Percentiles rank a stretch among this genome's conserved stretches.
These are phyloP conservation scores for Thraustochytrium striatum DNA, from an alignment of 352 stramenopile species.

Conservation along the genomic window DNA sequence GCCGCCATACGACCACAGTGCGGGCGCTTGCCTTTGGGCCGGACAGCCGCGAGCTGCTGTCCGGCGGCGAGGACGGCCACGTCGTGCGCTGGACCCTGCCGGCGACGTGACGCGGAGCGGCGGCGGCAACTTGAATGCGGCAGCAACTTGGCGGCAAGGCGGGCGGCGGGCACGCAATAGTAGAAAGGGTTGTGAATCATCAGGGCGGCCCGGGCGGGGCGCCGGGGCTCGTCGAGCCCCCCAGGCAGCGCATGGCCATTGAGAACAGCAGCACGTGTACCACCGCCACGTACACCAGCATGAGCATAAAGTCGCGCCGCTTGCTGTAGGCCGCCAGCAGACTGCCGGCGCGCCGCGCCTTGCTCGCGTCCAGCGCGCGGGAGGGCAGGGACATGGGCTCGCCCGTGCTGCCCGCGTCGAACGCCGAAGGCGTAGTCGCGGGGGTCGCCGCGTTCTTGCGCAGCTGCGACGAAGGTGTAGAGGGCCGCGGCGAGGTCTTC, in stretches of 20 bases:
- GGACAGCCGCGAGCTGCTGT: no score
- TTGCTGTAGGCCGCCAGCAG: no score
- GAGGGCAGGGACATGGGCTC: not conserved
- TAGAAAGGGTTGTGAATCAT: no score
- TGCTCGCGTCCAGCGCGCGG: not conserved
- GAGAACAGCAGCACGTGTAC: conserved; percentile 1
- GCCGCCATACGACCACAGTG: not conserved
- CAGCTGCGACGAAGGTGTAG: not conserved
- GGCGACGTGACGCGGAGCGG: no score
- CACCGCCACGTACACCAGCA: conserved; percentile 1
- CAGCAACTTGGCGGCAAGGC: no score
- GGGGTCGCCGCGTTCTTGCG: not conserved
- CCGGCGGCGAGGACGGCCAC: no score
- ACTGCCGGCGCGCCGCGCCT: not conserved
- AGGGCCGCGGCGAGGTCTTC: not conserved
- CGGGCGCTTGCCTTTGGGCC: not conserved
- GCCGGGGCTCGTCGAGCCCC: no score
- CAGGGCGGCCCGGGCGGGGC: no score
- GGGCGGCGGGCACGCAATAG: no score
- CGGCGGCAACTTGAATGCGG: no score
- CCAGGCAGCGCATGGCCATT: not conserved
- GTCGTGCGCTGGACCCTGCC: no score
- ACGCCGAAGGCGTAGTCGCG: not conserved
- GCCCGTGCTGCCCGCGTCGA: not conserved
- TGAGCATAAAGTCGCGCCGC: conserved; percentile 26